Evolutionary conservation across 202 grass and related monocot species (phyloP), one percentile per base, ranked within the genome.

Genomic region (Carex arenaria): DNA sequence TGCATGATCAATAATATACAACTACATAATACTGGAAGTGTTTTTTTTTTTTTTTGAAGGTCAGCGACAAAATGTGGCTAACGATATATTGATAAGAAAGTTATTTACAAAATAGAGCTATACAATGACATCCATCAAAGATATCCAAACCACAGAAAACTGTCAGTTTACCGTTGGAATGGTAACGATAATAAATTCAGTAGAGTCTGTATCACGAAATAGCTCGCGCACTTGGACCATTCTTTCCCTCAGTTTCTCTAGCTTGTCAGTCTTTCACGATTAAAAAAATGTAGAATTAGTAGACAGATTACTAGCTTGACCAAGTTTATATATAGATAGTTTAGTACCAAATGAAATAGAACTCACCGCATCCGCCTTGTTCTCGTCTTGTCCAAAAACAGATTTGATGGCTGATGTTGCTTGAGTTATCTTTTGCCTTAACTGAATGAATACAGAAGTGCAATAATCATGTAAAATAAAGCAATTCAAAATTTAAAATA

Each of bases 321-420:
- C 59, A 55, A 82, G 17, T 66, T 62, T 53, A 87, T 57, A 23
- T 56, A 54, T 18, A 36, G 49, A 68, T n/a, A 78, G 53, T 71
- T 52, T 20, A 73, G 20, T 14, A 86, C 20, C 49, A 54, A 26
- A 87, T 36, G 31, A 89, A 70, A 77, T 49, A 17, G 45, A 72
- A 90, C 87, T 88, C 88, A 98, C 92, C 4, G 95, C 89, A 84
- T 93, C 89, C 38, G 89, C 89, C 75, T 90, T 87, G 61, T 90
- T 69, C 77, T 88, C 83, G 70, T 93, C 93, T 93, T 95, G 90
- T 55, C 95, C 93, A 88, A 98, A 95, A 80, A 93, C 93, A 60
- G 93, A 95, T 92, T 98, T 98, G 86, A 98, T 93, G 72, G 95
- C 95, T 79, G 95, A 98, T 83, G 95, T 95, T 84, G 95, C 95